A percentile compares a stretch with the other conserved stretches of the same genome.
Conservation (phyloP, 257 asterid species). For the Mitragyna speciosa region DNA sequence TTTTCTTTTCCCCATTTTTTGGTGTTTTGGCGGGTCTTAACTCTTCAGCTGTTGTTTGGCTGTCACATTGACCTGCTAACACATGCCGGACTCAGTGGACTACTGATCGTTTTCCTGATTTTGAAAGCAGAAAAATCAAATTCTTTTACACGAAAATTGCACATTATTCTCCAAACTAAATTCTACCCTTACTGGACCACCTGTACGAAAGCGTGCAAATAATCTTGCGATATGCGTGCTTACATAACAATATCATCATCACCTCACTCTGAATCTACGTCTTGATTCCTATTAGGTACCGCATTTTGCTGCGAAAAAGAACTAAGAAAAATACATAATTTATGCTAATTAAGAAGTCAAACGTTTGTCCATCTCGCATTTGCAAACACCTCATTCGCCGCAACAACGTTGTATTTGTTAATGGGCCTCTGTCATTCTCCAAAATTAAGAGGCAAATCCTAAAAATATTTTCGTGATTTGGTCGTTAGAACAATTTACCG, state of each 20-base stretch:
- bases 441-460: background rate
- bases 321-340: background rate
- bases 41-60: background rate
- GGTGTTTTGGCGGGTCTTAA: background rate
- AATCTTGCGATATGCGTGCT: background rate
- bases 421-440: background rate
- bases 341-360: slow-evolving; percentile 1
- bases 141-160: background rate
- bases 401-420: background rate
- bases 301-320: background rate
- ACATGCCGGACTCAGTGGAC: background rate
- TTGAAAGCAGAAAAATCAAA: background rate
- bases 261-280: background rate
- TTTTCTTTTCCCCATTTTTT: too few relatives aligned
- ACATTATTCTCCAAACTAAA: background rate
- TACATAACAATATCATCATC: background rate
- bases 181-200: background rate
- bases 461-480: background rate
- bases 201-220: background rate
- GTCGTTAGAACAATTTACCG: background rate
- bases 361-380: background rate
- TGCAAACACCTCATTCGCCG: slow-evolving; percentile 1
- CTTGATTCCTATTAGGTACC: background rate
- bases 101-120: background rate
- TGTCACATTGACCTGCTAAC: background rate